Percentiles rank a stretch among this genome's conserved stretches.
Evolutionary conservation across 352 stramenopile genomes (phyloP).

Genomic region (Pythium myriotylum): DNA sequence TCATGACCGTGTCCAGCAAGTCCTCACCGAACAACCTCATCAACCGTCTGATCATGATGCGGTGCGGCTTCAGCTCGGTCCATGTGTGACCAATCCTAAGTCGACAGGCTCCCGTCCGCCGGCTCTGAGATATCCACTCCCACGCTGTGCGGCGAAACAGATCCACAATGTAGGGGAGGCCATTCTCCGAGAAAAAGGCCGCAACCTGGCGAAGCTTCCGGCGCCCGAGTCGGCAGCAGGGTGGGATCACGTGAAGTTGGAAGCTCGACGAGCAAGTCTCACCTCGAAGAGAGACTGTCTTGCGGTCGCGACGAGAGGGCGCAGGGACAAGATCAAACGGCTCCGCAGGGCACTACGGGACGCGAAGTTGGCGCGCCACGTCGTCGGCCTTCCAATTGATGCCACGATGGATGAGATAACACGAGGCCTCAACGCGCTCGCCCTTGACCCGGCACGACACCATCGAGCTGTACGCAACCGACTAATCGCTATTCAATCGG

Average conservation of each 20-base stretch:
- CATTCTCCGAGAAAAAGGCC: no score
- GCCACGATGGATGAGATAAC: no score
- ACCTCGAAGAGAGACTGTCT: not conserved
- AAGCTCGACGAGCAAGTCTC: not conserved
- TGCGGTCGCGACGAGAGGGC: not conserved
- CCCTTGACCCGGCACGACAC: no score
- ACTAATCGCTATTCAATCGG: no score
- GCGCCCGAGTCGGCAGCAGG: not conserved
- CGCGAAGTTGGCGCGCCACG: not conserved
- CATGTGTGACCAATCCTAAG: not conserved
- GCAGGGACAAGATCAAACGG: not conserved
- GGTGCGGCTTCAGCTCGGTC: not conserved
- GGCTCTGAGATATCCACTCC: not conserved
- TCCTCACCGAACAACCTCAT: not conserved
- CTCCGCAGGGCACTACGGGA: not conserved
- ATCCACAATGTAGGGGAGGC: not conserved
- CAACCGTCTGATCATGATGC: constrained; percentile 5
- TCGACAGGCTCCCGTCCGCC: no score
- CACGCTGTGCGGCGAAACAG: not conserved
- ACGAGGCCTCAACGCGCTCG: no score
- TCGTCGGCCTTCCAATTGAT: no score
- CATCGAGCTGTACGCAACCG: no score
- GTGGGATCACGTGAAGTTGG: not conserved
- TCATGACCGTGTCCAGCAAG: not conserved
- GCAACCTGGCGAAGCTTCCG: not conserved